These are phyloP conservation scores for Sorghum bicolor DNA, from an alignment of 176 grass and related monocot genomes.

Conservation along the genomic window Sorghum_bicolor_NCBIv3 NC_012870.2:61265501-61266000, in stretches of 20 bases:
- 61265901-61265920: not conserved
- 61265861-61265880: not conserved
- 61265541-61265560: conserved; percentile 97
- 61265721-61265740: not conserved
- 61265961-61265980: not conserved
- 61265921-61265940: not conserved
- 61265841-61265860: not conserved
- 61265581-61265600: conserved; percentile 1
- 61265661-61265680: not conserved
- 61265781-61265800: not conserved
- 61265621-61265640: not conserved
- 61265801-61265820: conserved; percentile 3
- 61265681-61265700: not conserved
- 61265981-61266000: not conserved
- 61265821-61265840: not conserved
- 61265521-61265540: conserved; percentile 91
- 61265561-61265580: conserved; percentile 93
- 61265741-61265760: not conserved
- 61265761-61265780: not conserved
- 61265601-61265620: not conserved
- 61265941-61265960: not conserved
- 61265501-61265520: conserved; percentile 91
- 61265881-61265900: conserved; percentile 11
- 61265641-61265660: not conserved
- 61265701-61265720: not conserved